Percentiles rank a stretch among this genome's conserved stretches.
These are phyloP conservation scores for Podosphaera fusca DNA, from an alignment of 2,329 filamentous ascomycete genomes.

Conservation along the genomic window DNA sequence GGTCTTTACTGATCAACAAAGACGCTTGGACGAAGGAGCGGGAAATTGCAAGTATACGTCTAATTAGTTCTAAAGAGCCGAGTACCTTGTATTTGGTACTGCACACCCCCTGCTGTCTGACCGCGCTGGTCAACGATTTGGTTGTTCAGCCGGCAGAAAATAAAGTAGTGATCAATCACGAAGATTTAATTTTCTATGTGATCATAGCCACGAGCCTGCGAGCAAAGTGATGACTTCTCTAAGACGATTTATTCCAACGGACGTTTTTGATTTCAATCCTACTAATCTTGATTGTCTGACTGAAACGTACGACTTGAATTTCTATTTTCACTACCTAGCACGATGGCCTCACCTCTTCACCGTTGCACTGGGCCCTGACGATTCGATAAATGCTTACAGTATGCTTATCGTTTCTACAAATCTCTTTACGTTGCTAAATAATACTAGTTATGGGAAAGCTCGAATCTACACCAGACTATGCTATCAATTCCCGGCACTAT, in stretches of 20 bases:
- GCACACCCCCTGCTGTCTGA: too few species aligned
- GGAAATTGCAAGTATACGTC: too few species aligned
- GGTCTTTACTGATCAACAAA: too few species aligned
- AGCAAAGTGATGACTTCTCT: constrained; percentile 47
- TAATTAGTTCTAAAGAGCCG: too few species aligned
- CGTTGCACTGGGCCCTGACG: constrained; percentile 64
- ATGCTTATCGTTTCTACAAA: constrained; percentile 27
- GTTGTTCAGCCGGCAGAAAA: too few species aligned
- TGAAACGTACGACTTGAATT: constrained; percentile 90
- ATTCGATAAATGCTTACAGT: constrained; percentile 76
- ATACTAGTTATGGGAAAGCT: constrained; percentile 57
- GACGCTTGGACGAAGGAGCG: too few species aligned
- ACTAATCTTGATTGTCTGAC: constrained; percentile 92
- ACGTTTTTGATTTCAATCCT: constrained; percentile 73
- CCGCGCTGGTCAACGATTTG: too few species aligned
- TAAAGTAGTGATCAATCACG: too few species aligned
- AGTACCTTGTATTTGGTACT: too few species aligned
- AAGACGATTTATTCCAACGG: constrained; percentile 60
- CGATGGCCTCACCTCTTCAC: constrained; percentile 92
- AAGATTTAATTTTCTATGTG: too few species aligned
- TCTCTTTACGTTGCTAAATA: constrained; percentile 14
- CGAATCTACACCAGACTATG: constrained; percentile 59
- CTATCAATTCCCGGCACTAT: constrained; percentile 62
- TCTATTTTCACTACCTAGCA: constrained; percentile 89
- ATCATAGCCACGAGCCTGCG: too few species aligned